Conservation (phyloP, 176 grass and related monocot genomes). For the Eremochloa ophiuroides region DNA sequence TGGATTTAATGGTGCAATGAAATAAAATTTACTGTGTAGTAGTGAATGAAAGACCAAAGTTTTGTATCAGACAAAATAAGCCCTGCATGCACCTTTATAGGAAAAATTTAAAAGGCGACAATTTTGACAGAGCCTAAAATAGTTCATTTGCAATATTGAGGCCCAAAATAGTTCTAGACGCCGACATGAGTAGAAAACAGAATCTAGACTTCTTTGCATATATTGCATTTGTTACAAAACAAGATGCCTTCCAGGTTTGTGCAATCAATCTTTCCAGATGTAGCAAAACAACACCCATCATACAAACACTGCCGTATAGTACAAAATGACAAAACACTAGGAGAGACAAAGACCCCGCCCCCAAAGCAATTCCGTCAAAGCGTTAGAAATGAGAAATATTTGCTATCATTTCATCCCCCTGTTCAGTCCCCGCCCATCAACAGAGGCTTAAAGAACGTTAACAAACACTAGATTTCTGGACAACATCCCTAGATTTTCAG, state of each 20-base stretch:
- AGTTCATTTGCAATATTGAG: not conserved
- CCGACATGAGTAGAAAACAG: not conserved
- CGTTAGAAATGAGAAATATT: not conserved
- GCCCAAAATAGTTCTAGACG: not conserved
- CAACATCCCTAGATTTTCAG: not conserved
- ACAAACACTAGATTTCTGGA: not conserved
- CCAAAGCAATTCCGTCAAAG: slow-evolving; percentile 8
- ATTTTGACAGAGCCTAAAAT: not conserved
- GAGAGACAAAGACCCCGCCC: not conserved
- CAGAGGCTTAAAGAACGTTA: not conserved
- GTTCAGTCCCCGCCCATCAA: not conserved
- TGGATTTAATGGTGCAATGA: not conserved
- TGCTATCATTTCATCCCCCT: not conserved
- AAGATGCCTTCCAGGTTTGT: not conserved
- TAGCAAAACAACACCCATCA: not conserved
- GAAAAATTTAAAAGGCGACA: not conserved
- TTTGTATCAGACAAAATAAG: not conserved
- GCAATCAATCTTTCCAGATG: not conserved
- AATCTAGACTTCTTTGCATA: not conserved
- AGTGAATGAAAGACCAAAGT: not conserved
- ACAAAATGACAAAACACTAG: slow-evolving; percentile 1
- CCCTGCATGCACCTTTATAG: not conserved
- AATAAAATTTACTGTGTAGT: not conserved
- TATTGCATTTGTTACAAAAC: not conserved
- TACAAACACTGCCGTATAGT: not conserved